Evolutionary conservation across 2,329 filamentous ascomycete genomes (phyloP), one percentile per base, ranked within the genome.

Genomic region (Amauroascus niger): DNA sequence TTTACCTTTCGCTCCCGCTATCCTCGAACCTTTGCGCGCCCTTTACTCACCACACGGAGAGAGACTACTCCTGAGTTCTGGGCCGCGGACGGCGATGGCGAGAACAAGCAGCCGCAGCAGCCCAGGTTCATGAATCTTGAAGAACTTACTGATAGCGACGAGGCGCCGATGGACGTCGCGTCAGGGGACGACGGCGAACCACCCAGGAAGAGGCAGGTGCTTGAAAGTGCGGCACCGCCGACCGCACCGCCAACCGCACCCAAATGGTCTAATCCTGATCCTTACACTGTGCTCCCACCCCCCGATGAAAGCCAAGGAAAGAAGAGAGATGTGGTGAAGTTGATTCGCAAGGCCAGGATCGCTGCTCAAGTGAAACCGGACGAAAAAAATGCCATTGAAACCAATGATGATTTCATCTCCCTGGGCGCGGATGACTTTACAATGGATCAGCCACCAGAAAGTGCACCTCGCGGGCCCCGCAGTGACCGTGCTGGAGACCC

Each of bases 211-310:
- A 70, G 64, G 58, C 67, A 65, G 54, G 66, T 63, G 3, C n/a
- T 67, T 5, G 65, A 63, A 40, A 48, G 18, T 16, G 43, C 41
- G 16, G 20, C 58, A 5, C 55, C 54, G 11, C 49, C 56, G 28
- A 47, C 61, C 13, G 60, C 67, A 4, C 88, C 89, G 11, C 49
- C 56, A 32, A 47, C 61, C 13, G 60, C 67, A 4, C 88, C 89
- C 2, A 89, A 86, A 67, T 97, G 91, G 91, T 95, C 89, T 3
- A 97, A 97, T 62, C 90, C 91, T 2, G 91, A 97, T 66, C 89
- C 90, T 0, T 96, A 97, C 69, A 95, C 88, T 5, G 86, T 82
- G 1, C 75, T 95, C 8, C 91, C 91, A 7, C 89, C 88, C 6
- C 80, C 83, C 0, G 86, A 90, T 59, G 85, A 89, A 52, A 76